Evolutionary conservation across 139 green algal genomes (phyloP).

Genomic region (Penium margaritaceum): DNA sequence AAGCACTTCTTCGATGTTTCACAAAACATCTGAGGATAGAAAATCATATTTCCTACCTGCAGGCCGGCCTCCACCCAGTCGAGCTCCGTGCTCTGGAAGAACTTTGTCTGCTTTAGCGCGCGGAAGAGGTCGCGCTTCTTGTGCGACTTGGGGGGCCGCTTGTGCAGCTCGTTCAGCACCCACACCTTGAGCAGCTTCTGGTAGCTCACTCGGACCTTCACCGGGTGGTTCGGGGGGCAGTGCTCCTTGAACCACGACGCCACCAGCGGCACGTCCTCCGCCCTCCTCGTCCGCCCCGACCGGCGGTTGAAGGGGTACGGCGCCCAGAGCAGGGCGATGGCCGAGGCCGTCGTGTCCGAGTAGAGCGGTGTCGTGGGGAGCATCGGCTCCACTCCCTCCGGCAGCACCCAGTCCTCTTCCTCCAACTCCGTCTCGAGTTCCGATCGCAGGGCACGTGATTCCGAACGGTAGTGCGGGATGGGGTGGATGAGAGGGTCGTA

Average conservation of each 20-base stretch:
- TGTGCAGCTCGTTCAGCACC: conserved; percentile 93
- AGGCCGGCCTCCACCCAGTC: conserved; percentile 98
- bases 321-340: conserved; percentile 89
- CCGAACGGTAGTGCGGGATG: conserved; percentile 78
- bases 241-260: conserved; percentile 82
- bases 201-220: conserved; percentile 95
- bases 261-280: conserved; percentile 90
- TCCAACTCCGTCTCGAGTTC: conserved; percentile 53
- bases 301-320: conserved; percentile 87
- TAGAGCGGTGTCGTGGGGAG: conserved; percentile 57
- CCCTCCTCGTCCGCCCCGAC: conserved; percentile 73
- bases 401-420: conserved; percentile 77
- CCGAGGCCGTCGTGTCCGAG: conserved; percentile 77
- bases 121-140: conserved; percentile 86
- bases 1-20: too few species aligned
- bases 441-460: background rate
- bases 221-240: conserved; percentile 75
- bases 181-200: conserved; percentile 99
- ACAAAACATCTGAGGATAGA: too few species aligned
- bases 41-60: too few species aligned
- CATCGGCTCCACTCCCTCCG: conserved; percentile 66
- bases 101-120: conserved; percentile 90
- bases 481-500: conserved; percentile 98
- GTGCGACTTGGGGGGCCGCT: conserved; percentile 74
- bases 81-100: conserved; percentile 97